These are phyloP conservation scores for Eimeria tenella DNA, from an alignment of 169 alveolate genomes.

Conservation along the genomic window DNA sequence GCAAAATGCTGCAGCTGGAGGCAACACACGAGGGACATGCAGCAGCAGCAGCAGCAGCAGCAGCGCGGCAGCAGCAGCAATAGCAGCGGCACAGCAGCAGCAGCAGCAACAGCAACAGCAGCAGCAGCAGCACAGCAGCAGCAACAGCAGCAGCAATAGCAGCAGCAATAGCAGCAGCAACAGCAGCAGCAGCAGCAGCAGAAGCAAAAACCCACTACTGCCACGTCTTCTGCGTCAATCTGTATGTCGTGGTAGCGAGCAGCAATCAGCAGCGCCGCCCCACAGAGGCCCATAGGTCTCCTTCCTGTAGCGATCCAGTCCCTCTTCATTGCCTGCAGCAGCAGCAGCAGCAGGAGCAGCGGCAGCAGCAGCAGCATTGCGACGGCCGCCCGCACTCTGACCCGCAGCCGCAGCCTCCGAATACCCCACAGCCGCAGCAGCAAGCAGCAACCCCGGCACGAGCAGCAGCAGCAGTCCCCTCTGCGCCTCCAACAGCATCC, in stretches of 20 bases:
- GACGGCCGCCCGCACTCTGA: background rate
- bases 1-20: background rate
- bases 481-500: constrained; percentile 86
- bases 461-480: background rate
- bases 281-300: constrained; percentile 99
- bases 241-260: constrained; percentile 97
- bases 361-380: background rate
- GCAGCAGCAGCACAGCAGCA: background rate
- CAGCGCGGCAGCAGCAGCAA: background rate
- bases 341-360: constrained; percentile 30
- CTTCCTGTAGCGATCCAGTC: constrained; percentile 99
- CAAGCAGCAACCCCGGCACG: constrained; percentile 17
- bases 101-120: background rate
- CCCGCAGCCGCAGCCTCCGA: background rate
- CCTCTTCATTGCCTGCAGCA: constrained; percentile 93
- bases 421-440: background rate
- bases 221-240: constrained; percentile 77
- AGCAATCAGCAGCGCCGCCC: constrained; percentile 99
- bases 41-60: background rate
- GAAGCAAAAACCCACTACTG: constrained; percentile 19
- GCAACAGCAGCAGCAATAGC: background rate
- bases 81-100: background rate
- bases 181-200: background rate
- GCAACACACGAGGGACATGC: background rate
- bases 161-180: background rate